Evolutionary conservation across 2,329 filamentous ascomycete genomes (phyloP).

Genomic region (Pyrenophora graminea): DNA sequence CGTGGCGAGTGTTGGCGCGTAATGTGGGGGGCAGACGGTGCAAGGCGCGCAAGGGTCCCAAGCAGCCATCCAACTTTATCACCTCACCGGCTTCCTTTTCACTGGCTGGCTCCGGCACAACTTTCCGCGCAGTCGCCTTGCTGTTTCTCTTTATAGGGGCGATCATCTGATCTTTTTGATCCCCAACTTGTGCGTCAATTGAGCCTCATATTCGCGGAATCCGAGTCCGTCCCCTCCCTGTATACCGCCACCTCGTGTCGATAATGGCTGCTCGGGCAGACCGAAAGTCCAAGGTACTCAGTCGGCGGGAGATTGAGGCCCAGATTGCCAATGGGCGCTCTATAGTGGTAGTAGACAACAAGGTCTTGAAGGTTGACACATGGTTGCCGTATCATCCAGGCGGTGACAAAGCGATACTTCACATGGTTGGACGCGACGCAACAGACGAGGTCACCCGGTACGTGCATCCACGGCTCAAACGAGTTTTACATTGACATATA

Average conservation of each 20-base stretch:
- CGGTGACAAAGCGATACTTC: conserved; percentile 84
- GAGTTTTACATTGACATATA: conserved; percentile 9
- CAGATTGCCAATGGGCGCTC: conserved; percentile 80
- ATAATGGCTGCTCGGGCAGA: conserved; percentile 33
- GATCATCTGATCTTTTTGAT: conserved; percentile 9
- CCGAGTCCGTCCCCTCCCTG: neutral
- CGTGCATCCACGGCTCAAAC: conserved; percentile 38
- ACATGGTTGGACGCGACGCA: conserved; percentile 92
- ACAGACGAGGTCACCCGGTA: conserved; percentile 94
- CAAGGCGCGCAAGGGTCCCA: conserved; percentile 10
- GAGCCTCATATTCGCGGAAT: neutral
- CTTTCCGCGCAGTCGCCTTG: neutral
- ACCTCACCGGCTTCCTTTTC: conserved; percentile 18
- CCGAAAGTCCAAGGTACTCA: conserved; percentile 57
- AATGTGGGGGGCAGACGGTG: conserved; percentile 15
- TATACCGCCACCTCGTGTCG: conserved; percentile 12
- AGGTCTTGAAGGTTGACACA: conserved; percentile 83
- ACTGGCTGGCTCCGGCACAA: conserved; percentile 10
- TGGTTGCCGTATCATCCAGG: conserved; percentile 92
- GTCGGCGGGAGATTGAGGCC: conserved; percentile 71
- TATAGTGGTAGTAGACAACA: conserved; percentile 78
- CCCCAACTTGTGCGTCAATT: neutral
- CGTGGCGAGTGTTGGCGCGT: neutral
- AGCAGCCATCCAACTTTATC: conserved; percentile 18
- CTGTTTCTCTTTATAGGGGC: neutral